Percentiles rank a stretch among this genome's conserved stretches.
These are phyloP conservation scores for Tagetes erecta DNA, from an alignment of 129 eudicot genomes.

Conservation along the genomic window DNA sequence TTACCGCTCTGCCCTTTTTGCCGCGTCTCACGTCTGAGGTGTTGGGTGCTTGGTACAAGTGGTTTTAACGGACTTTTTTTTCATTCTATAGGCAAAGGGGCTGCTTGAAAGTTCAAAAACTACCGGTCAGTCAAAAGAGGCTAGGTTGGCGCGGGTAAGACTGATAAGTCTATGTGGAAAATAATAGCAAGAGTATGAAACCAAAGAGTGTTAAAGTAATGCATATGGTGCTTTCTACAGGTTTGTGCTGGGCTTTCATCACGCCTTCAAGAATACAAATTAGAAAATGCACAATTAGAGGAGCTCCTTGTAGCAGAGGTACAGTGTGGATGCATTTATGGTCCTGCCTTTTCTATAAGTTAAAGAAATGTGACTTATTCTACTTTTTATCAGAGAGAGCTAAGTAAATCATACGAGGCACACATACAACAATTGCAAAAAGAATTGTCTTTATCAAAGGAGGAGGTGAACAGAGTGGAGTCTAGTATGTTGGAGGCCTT, in stretches of 20 bases:
- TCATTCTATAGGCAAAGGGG: slow-evolving; percentile 87
- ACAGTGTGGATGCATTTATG: slow-evolving; percentile 24
- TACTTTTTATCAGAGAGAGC: slow-evolving; percentile 69
- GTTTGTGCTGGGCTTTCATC: slow-evolving; percentile 99
- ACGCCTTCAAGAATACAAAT: slow-evolving; percentile 97
- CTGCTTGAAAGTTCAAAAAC: slow-evolving; percentile 79
- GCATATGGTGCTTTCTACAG: slow-evolving; percentile 43
- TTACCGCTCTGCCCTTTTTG: not conserved
- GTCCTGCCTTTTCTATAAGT: slow-evolving; percentile 12
- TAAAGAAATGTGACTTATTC: slow-evolving; percentile 22
- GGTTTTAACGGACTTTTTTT: slow-evolving; percentile 27
- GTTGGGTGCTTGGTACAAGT: slow-evolving; percentile 25
- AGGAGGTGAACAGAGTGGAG: slow-evolving; percentile 74
- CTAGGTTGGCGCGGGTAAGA: slow-evolving; percentile 97
- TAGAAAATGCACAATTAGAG: slow-evolving; percentile 94
- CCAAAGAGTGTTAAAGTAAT: slow-evolving; percentile 17
- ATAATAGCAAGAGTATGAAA: not conserved
- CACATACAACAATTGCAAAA: slow-evolving; percentile 80
- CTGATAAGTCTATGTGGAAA: slow-evolving; percentile 9
- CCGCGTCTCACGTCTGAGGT: slow-evolving; percentile 12
- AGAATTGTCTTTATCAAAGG: slow-evolving; percentile 73
- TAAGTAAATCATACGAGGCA: slow-evolving; percentile 83
- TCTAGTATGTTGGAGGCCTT: slow-evolving; percentile 89
- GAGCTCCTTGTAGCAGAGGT: slow-evolving; percentile 99
- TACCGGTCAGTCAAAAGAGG: slow-evolving; percentile 97